Evolutionary conservation across 2,329 filamentous ascomycete genomes (phyloP).

Genomic region (Pyricularia sp.): DNA sequence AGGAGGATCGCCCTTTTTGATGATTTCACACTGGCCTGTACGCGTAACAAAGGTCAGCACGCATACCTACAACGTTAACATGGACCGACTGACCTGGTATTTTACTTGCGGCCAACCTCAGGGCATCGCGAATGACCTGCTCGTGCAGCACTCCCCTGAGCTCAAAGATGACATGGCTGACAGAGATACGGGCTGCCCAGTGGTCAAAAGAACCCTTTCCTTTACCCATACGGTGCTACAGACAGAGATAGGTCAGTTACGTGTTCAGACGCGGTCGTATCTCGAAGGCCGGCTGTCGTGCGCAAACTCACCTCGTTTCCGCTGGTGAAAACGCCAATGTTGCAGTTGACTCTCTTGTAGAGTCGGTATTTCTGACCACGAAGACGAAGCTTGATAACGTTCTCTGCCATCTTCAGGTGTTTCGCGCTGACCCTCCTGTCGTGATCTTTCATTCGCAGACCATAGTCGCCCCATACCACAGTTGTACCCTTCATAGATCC

Average conservation of each 20-base stretch:
- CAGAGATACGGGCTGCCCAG: slow-evolving; percentile 81
- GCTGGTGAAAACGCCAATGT: slow-evolving; percentile 88
- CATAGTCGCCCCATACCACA: slow-evolving; percentile 92
- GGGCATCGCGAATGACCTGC: slow-evolving; percentile 85
- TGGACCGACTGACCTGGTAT: slow-evolving; percentile 58
- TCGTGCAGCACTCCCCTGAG: slow-evolving; percentile 87
- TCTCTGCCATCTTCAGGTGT: slow-evolving; percentile 81
- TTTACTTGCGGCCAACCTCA: slow-evolving; percentile 88
- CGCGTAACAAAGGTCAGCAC: neutral
- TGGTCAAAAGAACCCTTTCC: slow-evolving; percentile 96
- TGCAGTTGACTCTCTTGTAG: slow-evolving; percentile 83
- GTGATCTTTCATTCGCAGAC: slow-evolving; percentile 84
- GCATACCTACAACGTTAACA: neutral
- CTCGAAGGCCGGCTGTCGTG: neutral
- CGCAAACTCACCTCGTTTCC: slow-evolving; percentile 63
- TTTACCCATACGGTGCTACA: slow-evolving; percentile 82
- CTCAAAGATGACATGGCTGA: slow-evolving; percentile 88
- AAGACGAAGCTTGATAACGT: slow-evolving; percentile 79
- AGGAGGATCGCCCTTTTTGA: slow-evolving; percentile 79
- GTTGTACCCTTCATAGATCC: slow-evolving; percentile 88
- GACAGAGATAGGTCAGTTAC: slow-evolving; percentile 1
- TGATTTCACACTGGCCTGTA: slow-evolving; percentile 75
- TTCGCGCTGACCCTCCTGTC: slow-evolving; percentile 79
- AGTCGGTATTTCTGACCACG: slow-evolving; percentile 85
- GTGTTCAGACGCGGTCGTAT: neutral